Conservation (phyloP, 371 early-diverging fungal genomes). For the Umbelopsis sp. region DNA sequence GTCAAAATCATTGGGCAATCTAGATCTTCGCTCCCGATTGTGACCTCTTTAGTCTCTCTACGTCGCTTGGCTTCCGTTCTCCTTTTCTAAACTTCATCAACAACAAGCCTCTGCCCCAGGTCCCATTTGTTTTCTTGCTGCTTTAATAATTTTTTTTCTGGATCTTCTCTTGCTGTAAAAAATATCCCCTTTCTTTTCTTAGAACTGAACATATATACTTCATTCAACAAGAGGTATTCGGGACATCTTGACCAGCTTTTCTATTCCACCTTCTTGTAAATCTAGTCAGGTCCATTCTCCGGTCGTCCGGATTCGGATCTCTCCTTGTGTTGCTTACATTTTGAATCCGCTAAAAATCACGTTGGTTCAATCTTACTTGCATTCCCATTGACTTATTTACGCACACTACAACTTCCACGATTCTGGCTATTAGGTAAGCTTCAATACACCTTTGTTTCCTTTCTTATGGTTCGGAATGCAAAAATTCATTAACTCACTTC, state of each 20-base stretch:
- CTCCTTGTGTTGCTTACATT: constrained; percentile 1
- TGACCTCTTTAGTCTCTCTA: neutral
- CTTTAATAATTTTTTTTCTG: constrained; percentile 10
- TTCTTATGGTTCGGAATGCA: neutral
- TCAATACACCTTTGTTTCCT: neutral
- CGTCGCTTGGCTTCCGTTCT: neutral
- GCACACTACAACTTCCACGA: neutral
- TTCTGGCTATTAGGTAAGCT: neutral
- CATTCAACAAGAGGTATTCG: neutral
- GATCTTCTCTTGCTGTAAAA: constrained; percentile 4
- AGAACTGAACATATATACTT: neutral
- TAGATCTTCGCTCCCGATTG: neutral
- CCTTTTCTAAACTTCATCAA: constrained; percentile 10
- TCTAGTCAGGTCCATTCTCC: constrained; percentile 14
- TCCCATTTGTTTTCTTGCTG: constrained; percentile 7
- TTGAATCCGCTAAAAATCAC: constrained; percentile 2
- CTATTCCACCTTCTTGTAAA: neutral
- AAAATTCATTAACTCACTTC: neutral
- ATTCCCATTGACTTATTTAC: neutral
- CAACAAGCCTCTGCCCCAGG: constrained; percentile 19
- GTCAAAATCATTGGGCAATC: too few relatives aligned
- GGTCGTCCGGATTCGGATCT: constrained; percentile 18
- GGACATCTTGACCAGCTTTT: neutral
- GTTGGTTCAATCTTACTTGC: constrained; percentile 2
- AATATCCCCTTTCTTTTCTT: neutral